phyloP scores from a whole-genome alignment of 768 basidiomycete species.

The Kwoniella dendrophila region DNA sequence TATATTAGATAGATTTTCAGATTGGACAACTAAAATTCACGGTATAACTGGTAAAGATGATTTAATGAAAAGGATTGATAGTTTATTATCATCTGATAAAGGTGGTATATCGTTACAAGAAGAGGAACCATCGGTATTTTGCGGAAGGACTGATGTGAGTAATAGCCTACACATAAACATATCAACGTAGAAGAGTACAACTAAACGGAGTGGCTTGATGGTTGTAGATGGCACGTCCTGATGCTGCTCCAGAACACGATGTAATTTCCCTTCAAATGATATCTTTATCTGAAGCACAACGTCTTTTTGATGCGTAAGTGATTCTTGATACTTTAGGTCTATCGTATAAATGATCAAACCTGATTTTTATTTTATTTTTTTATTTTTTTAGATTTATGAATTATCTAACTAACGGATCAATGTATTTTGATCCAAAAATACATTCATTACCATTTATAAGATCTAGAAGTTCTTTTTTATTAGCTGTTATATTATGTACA shows the following conservation, averaged over 20 bases:
- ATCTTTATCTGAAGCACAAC: constrained; percentile 12
- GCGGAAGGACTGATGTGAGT: constrained; percentile 24
- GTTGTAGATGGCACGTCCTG: constrained; percentile 19
- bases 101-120: not conserved
- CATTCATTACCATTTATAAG: constrained; percentile 19
- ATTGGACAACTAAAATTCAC: constrained; percentile 13
- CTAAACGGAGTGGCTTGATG: not conserved
- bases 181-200: not conserved
- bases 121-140: constrained; percentile 19
- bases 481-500: constrained; percentile 15
- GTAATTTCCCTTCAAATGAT: constrained; percentile 24
- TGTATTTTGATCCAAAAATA: constrained; percentile 21
- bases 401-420: constrained; percentile 22
- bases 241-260: constrained; percentile 22
- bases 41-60: not conserved
- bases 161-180: not conserved
- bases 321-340: not conserved
- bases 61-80: constrained; percentile 6
- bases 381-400: constrained; percentile 15
- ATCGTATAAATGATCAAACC: not conserved
- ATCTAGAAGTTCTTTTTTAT: constrained; percentile 18
- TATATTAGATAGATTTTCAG: constrained; percentile 20
- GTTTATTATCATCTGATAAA: constrained; percentile 1
- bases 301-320: constrained; percentile 18
- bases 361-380: not conserved